Evolutionary conservation across 2,329 filamentous ascomycete genomes (phyloP).

Genomic region (Microcyclosporella mali): DNA sequence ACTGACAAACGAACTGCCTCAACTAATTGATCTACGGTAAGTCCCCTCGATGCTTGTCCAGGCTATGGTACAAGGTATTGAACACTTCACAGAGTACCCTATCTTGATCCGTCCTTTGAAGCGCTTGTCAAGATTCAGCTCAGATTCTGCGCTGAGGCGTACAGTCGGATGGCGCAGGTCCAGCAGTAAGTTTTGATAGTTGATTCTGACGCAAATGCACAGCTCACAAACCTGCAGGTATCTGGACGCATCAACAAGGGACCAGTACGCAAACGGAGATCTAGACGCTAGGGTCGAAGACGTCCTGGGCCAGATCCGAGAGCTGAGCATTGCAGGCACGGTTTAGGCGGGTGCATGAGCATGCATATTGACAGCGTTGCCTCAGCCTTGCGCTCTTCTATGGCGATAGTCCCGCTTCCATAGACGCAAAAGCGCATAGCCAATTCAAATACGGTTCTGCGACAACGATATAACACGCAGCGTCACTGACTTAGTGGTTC

Average conservation of each 20-base stretch:
- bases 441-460: no score
- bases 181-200: slow-evolving; percentile 78
- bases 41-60: slow-evolving; percentile 1
- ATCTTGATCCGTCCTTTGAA: slow-evolving; percentile 94
- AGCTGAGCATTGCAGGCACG: slow-evolving; percentile 84
- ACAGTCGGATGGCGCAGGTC: slow-evolving; percentile 96
- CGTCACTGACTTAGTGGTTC: no score
- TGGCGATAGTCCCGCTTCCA: no score
- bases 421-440: no score
- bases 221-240: slow-evolving; percentile 16
- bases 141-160: slow-evolving; percentile 95
- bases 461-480: no score
- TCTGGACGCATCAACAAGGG: slow-evolving; percentile 86
- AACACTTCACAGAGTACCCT: slow-evolving; percentile 58
- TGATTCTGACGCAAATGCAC: not conserved
- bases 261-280: slow-evolving; percentile 91
- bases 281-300: slow-evolving; percentile 89
- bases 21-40: slow-evolving; percentile 82
- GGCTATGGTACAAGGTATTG: slow-evolving; percentile 1
- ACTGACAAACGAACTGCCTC: slow-evolving; percentile 83
- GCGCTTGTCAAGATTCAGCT: slow-evolving; percentile 98
- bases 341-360: slow-evolving; percentile 42
- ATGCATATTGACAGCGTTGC: no score
- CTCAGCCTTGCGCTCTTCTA: no score
- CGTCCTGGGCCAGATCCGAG: slow-evolving; percentile 92